A percentile compares a stretch with the other conserved stretches of the same genome.
These are phyloP conservation scores for Cladosporium sp. DNA, from an alignment of 2,329 filamentous ascomycete genomes.

Conservation along the genomic window DNA sequence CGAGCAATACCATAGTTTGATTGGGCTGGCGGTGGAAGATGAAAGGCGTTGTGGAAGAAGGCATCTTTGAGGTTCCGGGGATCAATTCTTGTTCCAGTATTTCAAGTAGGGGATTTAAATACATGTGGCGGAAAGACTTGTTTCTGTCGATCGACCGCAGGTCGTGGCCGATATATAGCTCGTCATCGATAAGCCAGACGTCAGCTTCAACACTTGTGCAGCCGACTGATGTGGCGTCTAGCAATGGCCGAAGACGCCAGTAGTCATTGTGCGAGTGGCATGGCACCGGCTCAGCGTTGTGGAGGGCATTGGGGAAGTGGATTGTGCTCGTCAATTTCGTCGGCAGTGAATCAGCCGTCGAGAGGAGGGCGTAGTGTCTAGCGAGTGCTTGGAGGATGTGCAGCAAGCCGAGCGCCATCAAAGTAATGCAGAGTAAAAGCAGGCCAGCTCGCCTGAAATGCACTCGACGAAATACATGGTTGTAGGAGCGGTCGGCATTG, in stretches of 20 bases:
- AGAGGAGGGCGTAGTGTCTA: not conserved
- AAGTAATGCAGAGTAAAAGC: not conserved
- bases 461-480: not conserved
- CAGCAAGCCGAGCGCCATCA: not conserved
- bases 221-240: conserved; percentile 55
- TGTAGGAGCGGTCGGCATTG: not conserved
- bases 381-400: not conserved
- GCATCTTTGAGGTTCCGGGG: conserved; percentile 30
- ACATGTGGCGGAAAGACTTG: conserved; percentile 59
- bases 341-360: not conserved
- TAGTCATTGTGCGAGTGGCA: conserved; percentile 72
- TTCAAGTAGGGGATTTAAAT: conserved; percentile 60
- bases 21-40: conserved; percentile 44
- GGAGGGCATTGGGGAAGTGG: conserved; percentile 27
- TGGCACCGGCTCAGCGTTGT: conserved; percentile 49
- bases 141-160: conserved; percentile 49
- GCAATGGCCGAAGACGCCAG: conserved; percentile 60
- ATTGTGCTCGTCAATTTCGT: not conserved
- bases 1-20: conserved; percentile 54
- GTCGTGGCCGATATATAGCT: conserved; percentile 63
- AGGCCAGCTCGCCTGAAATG: not conserved
- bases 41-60: conserved; percentile 34
- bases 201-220: conserved; percentile 66
- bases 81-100: conserved; percentile 48
- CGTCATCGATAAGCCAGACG: conserved; percentile 57